Evolutionary conservation across 2,329 filamentous ascomycete genomes (phyloP).

Genomic region (Sporothrix brasiliensis): DNA sequence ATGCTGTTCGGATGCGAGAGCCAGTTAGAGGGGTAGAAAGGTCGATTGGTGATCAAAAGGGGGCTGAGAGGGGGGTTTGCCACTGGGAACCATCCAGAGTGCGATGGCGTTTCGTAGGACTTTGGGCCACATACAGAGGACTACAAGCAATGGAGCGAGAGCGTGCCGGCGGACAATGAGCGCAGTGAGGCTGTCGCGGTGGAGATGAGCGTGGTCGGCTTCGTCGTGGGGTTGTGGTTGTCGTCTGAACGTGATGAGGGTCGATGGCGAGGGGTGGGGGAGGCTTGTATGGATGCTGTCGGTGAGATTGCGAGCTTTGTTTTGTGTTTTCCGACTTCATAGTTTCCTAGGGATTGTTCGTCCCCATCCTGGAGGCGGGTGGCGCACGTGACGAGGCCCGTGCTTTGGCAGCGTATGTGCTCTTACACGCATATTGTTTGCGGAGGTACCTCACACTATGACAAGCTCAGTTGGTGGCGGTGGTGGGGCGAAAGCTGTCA

Average conservation of each 20-base stretch:
- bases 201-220: conserved; percentile 18
- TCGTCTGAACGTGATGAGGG: conserved; percentile 16
- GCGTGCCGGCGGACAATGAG: conserved; percentile 4
- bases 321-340: conserved; percentile 7
- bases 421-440: neutral
- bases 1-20: neutral
- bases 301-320: conserved; percentile 26
- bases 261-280: conserved; percentile 1
- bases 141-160: neutral
- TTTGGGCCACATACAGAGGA: conserved; percentile 19
- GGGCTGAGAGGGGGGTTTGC: neutral
- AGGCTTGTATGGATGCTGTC: conserved; percentile 24
- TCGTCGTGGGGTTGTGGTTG: conserved; percentile 21
- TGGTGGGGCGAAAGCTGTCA: conserved; percentile 19
- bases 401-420: neutral
- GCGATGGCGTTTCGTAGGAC: conserved; percentile 27
- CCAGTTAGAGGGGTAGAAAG: conserved; percentile 19
- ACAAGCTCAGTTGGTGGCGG: neutral
- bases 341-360: neutral
- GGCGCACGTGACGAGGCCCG: conserved; percentile 6
- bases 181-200: conserved; percentile 4
- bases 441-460: neutral
- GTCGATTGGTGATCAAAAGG: neutral
- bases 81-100: neutral
- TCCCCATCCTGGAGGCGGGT: conserved; percentile 6